Evolutionary conservation across 2,329 filamentous ascomycete genomes (phyloP), one percentile per base, ranked within the genome.

Genomic region (Myriosclerotinia duriaeana): DNA sequence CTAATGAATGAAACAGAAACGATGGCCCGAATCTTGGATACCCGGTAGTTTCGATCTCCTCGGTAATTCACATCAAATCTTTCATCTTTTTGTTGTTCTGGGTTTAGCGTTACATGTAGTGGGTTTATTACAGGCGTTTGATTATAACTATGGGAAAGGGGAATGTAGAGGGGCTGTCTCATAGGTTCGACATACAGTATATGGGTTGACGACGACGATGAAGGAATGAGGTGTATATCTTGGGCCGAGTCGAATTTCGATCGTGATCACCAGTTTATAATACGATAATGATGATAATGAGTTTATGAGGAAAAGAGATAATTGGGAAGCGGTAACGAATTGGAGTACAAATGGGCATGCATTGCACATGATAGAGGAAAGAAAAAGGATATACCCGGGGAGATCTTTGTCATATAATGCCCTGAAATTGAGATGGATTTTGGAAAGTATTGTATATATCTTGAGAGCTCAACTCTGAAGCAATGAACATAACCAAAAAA

Each of bases 61-160:
- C 4, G 71, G 71, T 8, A 55, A 55, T 40, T 72, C 69, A 0
- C 72, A 74, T 58, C 68, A 72, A 40, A 70, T 74, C 5, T 74
- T 74, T 55, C 72, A 74, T 66, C 48, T 74, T 6, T 40, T 72
- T 15, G 53, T 67, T 56, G 65, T 65, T 12, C 26, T 66, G 3
- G 65, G 59, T 11, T 15, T 70, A 56, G 74, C 66, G 1, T 66
- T 61, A 22, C 70, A 71, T 36, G n/a, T 56, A 2, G 46, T 54
- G 46, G 65, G 59, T 1, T 44, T 66, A 22, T 56, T 61, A 22
- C 54, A 68, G 54, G 52, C 60, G 17, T 64, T 54, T 53, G 44
- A 67, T 53, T 64, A 59, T 36, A 67, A 67, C 44, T 64, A 64
- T 58, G 14, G 4, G 22, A 58, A 58, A 20, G 55, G 55, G 5